Base-by-base conservation (phyloP, 768 basidiomycete genomes). In the Pisolithus microcarpus region DNA sequence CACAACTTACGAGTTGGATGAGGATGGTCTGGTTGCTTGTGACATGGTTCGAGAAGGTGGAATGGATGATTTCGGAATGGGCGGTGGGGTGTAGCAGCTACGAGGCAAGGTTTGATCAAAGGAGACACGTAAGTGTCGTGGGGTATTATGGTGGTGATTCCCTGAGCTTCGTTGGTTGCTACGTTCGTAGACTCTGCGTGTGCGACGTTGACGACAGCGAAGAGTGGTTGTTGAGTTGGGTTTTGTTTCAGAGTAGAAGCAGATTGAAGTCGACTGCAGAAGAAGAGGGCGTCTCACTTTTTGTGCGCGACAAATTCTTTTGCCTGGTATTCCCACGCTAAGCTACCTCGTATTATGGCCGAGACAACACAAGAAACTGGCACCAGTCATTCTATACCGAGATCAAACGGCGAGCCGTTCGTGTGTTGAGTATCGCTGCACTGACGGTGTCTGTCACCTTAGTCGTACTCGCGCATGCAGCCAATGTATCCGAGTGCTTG, bases 241-340 rank as follows among this genome's bases (percentile, higher is more conserved):
- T 43, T 43, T 26, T 34, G 56, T 45, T 19, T 48, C 52, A 50
- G 55, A 48, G 28, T 54, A 58, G 51, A 48, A 48, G 55, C n/a
- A 51, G 63, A 65, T 66, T 52, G 42, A 61, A 38, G 65, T 66
- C 58, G 60, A 53, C 66, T 62, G 59, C 50, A 58, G 65, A 61
- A 59, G 46, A 53, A 50, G 13, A 34, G 34, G 34, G 13, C 34
- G 34, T 34, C 34, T 34, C 34, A 52, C 36, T 24, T 53, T 54
- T 51, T 18, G 44, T 53, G 38, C 38, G n/a, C 7, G 39, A 40
- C 23, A 23, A 19, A 19, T 23, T 19, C 11, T 19, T 18, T 40
- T 18, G 39, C 23, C 39, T 4, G 8, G 39, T 40, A 19, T 19
- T 15, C 19, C 26, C 23, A 13, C 36, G 18, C 36, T 37, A 15